Base-by-base conservation (phyloP, 2,329 filamentous ascomycete genomes). In the Trichoderma breve region DNA sequence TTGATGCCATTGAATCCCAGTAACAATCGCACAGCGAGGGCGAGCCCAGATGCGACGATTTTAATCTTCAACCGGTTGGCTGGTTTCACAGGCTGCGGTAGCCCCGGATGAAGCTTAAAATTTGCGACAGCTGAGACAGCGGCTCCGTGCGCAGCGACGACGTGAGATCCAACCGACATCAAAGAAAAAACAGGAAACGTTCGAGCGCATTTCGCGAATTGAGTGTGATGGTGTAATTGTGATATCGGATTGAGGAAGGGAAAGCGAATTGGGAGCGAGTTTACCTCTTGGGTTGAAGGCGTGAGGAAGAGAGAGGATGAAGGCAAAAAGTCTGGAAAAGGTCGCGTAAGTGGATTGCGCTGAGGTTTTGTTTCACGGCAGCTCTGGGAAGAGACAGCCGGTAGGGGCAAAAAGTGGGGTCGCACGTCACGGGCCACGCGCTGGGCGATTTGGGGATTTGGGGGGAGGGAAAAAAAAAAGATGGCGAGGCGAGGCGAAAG, bases 361-460 rank as follows among this genome's bases (percentile, higher is more conserved):
- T 70, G 73, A 72, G 75, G 74, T 77, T 77, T 77, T 76, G 76
- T 77, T 71, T 74, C 71, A 75, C 72, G 34, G 73, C 68, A 73
- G 74, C 72, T 71, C 43, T 58, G 51, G 69, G 47, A 51, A 67
- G 57, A 21, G 18, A 43, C 51, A 47, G 60, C 60, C 64, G 39
- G 66, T 43, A 69, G 65, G 68, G 63, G 43, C 74, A 73, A 43
- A 75, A 73, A 75, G 73, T 64, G 72, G 74, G 71, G 66, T 71
- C 62, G 43, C 72, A 74, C 73, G 73, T 75, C 73, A 74, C 75
- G 75, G 74, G 69, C 76, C 74, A 76, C 72, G 58, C 32, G 65
- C 63, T 66, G 71, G 73, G 30, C 57, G 34, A 66, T 28, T 60
- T 65, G 47, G 61, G 51, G 47, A n/a, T 21, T 43, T 43, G 7